Evolutionary conservation across 306 rosid species (phyloP).

Genomic region (Arachis hypogaea): DNA sequence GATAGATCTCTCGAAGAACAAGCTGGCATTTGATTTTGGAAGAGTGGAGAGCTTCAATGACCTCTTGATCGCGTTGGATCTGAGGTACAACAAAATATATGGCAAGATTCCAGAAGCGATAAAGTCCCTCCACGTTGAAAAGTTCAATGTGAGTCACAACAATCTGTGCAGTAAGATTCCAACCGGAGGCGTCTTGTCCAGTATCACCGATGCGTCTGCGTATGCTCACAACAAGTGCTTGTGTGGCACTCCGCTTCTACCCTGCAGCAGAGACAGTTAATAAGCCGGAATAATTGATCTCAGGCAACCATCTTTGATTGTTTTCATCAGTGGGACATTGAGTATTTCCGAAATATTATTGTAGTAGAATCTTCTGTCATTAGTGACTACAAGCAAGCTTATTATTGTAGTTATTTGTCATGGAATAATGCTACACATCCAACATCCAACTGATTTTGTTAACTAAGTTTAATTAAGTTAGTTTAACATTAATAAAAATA

Average conservation of each 20-base stretch:
- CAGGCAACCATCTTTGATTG: too few relatives aligned
- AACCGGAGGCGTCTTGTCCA: neutral
- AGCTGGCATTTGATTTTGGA: constrained; percentile 12
- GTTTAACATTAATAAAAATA: too few relatives aligned
- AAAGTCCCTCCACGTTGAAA: neutral
- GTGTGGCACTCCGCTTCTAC: constrained; percentile 57
- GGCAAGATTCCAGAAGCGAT: constrained; percentile 1
- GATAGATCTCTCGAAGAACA: neutral
- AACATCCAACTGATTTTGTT: too few relatives aligned
- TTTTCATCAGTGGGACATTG: too few relatives aligned
- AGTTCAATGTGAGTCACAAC: constrained; percentile 23
- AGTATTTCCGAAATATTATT: too few relatives aligned
- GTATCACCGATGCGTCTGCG: neutral
- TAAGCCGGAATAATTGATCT: too few relatives aligned
- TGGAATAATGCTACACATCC: too few relatives aligned
- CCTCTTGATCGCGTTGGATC: neutral
- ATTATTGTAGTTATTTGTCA: too few relatives aligned
- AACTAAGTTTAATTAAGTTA: too few relatives aligned
- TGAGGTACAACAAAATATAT: constrained; percentile 1
- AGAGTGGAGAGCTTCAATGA: neutral
- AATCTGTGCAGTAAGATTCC: constrained; percentile 29
- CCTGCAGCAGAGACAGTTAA: too few relatives aligned
- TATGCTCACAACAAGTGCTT: constrained; percentile 54
- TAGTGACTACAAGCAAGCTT: too few relatives aligned
- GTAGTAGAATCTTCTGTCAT: too few relatives aligned